Conservation (phyloP, 2,329 filamentous ascomycete species). For the Botrytis fragariae region DNA sequence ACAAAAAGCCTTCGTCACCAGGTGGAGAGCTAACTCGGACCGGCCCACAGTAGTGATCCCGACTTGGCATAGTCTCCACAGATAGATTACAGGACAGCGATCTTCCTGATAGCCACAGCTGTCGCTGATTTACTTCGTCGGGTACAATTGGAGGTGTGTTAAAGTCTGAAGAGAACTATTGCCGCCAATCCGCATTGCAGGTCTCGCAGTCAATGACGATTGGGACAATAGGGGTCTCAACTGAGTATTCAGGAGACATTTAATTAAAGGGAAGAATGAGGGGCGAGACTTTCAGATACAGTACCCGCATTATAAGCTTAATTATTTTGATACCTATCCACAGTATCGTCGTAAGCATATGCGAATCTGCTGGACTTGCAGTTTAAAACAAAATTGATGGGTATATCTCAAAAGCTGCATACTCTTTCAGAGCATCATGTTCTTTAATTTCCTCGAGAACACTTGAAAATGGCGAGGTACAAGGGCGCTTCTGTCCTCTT, state of each 20-base stretch:
- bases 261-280: neutral
- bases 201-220: neutral
- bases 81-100: neutral
- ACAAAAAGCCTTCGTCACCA: neutral
- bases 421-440: neutral
- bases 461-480: neutral
- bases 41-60: conserved; percentile 1
- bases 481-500: neutral
- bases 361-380: neutral
- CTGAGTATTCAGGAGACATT: too few species aligned
- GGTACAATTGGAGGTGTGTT: neutral
- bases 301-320: conserved; percentile 2
- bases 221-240: neutral
- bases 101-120: neutral
- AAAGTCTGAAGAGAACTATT: neutral
- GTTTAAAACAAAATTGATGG: neutral
- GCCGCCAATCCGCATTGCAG: neutral
- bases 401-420: neutral
- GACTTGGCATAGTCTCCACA: conserved; percentile 12
- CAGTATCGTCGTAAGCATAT: neutral
- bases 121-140: neutral
- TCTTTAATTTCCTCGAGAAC: neutral
- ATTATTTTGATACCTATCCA: neutral
- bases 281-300: neutral
- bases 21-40: conserved; percentile 4